Base-by-base conservation (phyloP, 306 rosid species). In the Pueraria montana region DNA sequence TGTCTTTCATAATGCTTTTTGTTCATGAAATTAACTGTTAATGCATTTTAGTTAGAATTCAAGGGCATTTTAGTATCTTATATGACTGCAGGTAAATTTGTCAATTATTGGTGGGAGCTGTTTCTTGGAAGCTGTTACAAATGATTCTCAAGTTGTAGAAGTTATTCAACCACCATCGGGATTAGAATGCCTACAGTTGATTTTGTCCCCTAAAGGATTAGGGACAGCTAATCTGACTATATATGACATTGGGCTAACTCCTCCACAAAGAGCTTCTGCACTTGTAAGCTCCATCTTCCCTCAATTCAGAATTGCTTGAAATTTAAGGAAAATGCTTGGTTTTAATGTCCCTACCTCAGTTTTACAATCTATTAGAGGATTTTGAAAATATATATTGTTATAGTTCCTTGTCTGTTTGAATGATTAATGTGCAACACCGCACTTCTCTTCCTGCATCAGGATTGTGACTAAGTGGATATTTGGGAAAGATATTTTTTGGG, bases 71-170 rank as follows among this genome's bases (percentile, higher is more conserved):
- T 66, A 43, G 52, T 81, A 68, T 80, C 64, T 78, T 61, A 16
- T 55, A 61, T 61, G 38, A 62, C 62, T 86, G 64, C 87, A 94
- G 98, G 89, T 84, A 48, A 90, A 90, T 75, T 76, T 95, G 86
- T 88, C 94, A 58, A 95, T 92, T 72, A 87, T 86, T 81, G 99
- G 99, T 62, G 99, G 99, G 80, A 95, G 99, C 94, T 91, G 98
- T 92, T 92, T 90, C 84, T 81, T 95, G 90, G 97, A 95, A 85
- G 91, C 92, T 69, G 77, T 70, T 84, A 91, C 90, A 72, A 93
- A 95, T 78, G 89, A 91, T 91, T 88, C 99, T 79, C 90, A 73
- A 76, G 94, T 93, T 77, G 90, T 93, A 76, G 97, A 93, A 86
- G 85, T 91, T 70, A 84, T 87, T 86, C 93, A 90, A 80, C 87